These are phyloP conservation scores for Rhizopogon roseolus DNA, from an alignment of 768 basidiomycete genomes.

Conservation along the genomic window DNA sequence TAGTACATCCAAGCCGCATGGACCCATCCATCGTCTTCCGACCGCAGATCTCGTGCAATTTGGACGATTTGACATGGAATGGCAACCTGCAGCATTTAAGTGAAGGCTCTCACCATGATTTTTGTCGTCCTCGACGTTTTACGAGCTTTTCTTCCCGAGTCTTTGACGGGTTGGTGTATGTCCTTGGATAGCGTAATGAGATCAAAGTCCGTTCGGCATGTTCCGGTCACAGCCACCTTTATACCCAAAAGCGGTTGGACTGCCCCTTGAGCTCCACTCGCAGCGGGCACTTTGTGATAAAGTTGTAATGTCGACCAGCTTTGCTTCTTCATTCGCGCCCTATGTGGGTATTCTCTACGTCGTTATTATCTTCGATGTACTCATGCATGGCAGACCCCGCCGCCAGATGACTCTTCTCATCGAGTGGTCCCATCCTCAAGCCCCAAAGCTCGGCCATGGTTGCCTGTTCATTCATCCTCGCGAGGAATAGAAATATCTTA, in stretches of 20 bases:
- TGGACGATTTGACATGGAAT: neutral
- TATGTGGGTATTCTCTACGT: slow-evolving; percentile 37
- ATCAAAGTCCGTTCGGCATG: slow-evolving; percentile 36
- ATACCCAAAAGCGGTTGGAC: neutral
- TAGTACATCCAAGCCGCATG: slow-evolving; percentile 16
- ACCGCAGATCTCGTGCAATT: slow-evolving; percentile 6
- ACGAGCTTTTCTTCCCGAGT: slow-evolving; percentile 20
- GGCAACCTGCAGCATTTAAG: slow-evolving; percentile 16
- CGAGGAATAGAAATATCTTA: slow-evolving; percentile 43
- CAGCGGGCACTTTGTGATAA: neutral
- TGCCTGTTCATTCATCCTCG: slow-evolving; percentile 32
- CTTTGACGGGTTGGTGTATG: slow-evolving; percentile 21
- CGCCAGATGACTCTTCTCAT: slow-evolving; percentile 48
- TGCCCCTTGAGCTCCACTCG: neutral
- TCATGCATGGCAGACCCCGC: slow-evolving; percentile 39
- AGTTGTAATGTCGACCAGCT: slow-evolving; percentile 33
- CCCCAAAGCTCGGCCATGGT: slow-evolving; percentile 44
- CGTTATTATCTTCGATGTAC: neutral
- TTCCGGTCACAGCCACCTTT: slow-evolving; percentile 33
- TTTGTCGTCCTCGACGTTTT: slow-evolving; percentile 14
- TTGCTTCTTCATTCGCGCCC: slow-evolving; percentile 54
- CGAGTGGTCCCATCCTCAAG: slow-evolving; percentile 14
- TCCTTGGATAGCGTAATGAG: slow-evolving; percentile 1
- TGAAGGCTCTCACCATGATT: slow-evolving; percentile 32
- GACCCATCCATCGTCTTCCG: slow-evolving; percentile 22